Evolutionary conservation across 345 rosid genomes (phyloP), one percentile per base, ranked within the genome.

Genomic region (Populus tremula): DNA sequence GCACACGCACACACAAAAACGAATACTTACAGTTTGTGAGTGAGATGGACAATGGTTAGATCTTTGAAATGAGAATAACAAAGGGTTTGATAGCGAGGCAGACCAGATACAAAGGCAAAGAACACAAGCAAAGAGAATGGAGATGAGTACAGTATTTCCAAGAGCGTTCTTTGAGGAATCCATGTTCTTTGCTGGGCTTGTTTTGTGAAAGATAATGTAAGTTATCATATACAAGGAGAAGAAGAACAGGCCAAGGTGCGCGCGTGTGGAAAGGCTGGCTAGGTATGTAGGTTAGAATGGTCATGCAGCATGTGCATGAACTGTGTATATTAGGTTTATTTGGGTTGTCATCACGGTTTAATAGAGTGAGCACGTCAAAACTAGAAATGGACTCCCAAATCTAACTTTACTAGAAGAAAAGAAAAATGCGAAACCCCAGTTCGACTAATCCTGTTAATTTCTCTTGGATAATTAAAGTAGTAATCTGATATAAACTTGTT

Each of bases 41-140:
- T 0, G 4, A 5, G 59, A 59, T 23, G 6, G 31, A 0, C 39
- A 20, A 1, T 27, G 67, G 70, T 33, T 53, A 59, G 20, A n/a
- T 59, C 63, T n/a, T 3, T 23, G 6, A 59, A 23, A n/a, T n/a
- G 31, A 4, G 78, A 25, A 5, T 1, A 76, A 76, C 10, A 79
- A 76, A 85, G 84, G 84, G 56, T 43, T 23, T 38, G 75, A 70
- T 4, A 54, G 27, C 0, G 77, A 54, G 39, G 84, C 50, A 45
- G 86, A 81, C 64, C 77, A 82, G 31, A 79, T 11, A 63, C 72
- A 83, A 27, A 90, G 72, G 33, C 78, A 89, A 74, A 90, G 25
- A 14, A 76, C 71, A 13, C 83, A 90, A 27, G 83, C 65, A 13
- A 86, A 75, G 77, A 89, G 82, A 23, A 90, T 71, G 69, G 72